phyloP scores from a whole-genome alignment of 2,329 filamentous ascomycete genomes.

The Beauveria sp. region DNA sequence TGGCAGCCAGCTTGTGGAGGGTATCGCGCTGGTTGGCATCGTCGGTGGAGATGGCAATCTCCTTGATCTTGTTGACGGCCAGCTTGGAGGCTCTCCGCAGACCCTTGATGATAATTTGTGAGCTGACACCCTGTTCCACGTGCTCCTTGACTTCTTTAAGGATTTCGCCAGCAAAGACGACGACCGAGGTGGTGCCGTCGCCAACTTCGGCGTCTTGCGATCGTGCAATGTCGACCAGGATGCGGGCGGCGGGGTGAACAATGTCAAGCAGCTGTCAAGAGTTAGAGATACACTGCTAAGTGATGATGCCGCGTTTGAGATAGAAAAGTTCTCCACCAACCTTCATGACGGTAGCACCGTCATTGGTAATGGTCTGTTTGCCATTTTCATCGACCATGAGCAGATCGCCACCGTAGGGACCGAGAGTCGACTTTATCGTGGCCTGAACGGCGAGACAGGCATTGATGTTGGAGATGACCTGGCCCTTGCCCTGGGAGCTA shows the following conservation, averaged over 20 bases:
- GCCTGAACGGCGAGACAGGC: slow-evolving; percentile 92
- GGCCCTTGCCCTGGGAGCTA: slow-evolving; percentile 91
- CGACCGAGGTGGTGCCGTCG: slow-evolving; percentile 94
- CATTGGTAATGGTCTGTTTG: slow-evolving; percentile 95
- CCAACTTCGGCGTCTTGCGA: slow-evolving; percentile 99
- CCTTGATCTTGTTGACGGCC: slow-evolving; percentile 98
- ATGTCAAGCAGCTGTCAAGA: slow-evolving; percentile 78
- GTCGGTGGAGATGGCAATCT: slow-evolving; percentile 81
- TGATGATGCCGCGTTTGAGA: not conserved
- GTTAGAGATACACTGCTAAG: not conserved
- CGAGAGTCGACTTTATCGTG: slow-evolving; percentile 91
- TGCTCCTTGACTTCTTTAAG: slow-evolving; percentile 94
- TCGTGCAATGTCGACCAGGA: slow-evolving; percentile 95
- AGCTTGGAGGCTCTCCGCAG: slow-evolving; percentile 78
- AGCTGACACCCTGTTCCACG: slow-evolving; percentile 93
- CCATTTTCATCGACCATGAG: slow-evolving; percentile 95
- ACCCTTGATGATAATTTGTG: slow-evolving; percentile 96
- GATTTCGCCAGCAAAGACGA: slow-evolving; percentile 95
- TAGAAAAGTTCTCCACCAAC: slow-evolving; percentile 34
- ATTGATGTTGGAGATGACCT: slow-evolving; percentile 97
- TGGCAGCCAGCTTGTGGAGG: slow-evolving; percentile 79
- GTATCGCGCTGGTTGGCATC: slow-evolving; percentile 83
- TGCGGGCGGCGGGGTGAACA: slow-evolving; percentile 91
- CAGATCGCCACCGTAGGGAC: slow-evolving; percentile 93
- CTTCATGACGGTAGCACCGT: slow-evolving; percentile 99